Evolutionary conservation across 2,329 filamentous ascomycete species (phyloP).

Genomic region (Metarhizium brunneum): DNA sequence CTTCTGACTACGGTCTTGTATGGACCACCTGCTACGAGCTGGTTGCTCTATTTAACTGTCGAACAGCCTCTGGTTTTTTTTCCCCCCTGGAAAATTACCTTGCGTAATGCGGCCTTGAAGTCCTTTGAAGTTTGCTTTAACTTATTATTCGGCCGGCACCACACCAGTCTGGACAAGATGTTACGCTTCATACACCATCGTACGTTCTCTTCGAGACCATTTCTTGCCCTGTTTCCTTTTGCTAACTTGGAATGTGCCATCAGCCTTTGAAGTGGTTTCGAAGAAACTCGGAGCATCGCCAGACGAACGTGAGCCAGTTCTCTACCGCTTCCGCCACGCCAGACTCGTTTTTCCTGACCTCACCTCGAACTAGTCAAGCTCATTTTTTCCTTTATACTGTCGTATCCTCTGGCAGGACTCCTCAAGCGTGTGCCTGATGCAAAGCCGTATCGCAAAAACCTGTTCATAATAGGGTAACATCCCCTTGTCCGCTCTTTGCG

Average conservation of each 20-base stretch:
- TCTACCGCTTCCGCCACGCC: background rate
- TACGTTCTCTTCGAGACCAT: constrained; percentile 7
- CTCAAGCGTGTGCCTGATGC: constrained; percentile 86
- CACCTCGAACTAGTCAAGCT: constrained; percentile 66
- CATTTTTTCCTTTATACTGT: constrained; percentile 80
- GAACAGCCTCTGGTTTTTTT: too few species aligned
- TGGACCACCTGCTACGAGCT: too few species aligned
- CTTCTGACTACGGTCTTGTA: too few species aligned
- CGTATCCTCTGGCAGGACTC: constrained; percentile 80
- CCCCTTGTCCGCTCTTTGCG: background rate
- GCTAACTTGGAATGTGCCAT: background rate
- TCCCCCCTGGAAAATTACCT: too few species aligned
- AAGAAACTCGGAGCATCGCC: constrained; percentile 23
- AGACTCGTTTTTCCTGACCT: background rate
- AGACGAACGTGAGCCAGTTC: constrained; percentile 25
- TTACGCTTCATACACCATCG: constrained; percentile 11
- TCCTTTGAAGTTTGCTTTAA: background rate
- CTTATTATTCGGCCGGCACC: background rate
- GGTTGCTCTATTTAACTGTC: too few species aligned
- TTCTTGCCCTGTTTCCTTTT: background rate
- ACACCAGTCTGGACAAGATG: background rate
- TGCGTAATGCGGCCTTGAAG: too few species aligned
- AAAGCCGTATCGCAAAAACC: constrained; percentile 75
- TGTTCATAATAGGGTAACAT: constrained; percentile 67
- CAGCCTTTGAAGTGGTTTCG: constrained; percentile 26